Conservation (phyloP, 495 filamentous ascomycete species). For the Aspergillus affinis region DNA sequence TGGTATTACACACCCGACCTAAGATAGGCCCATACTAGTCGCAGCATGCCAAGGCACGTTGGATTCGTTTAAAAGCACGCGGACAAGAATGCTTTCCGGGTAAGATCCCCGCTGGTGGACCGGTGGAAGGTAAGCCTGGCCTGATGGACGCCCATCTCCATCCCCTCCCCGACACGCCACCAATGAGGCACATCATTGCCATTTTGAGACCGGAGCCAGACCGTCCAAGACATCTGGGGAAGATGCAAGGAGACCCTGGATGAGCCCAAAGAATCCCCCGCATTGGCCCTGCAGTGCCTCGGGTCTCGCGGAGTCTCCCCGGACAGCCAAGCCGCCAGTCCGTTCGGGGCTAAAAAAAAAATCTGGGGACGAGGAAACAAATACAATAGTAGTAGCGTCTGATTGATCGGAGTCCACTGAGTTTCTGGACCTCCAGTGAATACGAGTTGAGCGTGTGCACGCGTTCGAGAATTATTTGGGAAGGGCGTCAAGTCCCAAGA, state of each 20-base stretch:
- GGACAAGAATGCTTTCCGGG: background rate
- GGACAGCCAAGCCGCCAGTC: background rate
- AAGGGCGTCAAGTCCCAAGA: background rate
- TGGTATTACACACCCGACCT: background rate
- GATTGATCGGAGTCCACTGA: background rate
- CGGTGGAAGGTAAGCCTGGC: background rate
- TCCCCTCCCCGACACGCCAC: background rate
- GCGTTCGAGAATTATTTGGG: background rate
- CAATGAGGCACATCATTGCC: background rate
- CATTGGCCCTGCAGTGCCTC: background rate
- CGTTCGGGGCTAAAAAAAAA: background rate
- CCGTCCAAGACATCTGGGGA: background rate
- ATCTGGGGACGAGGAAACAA: background rate
- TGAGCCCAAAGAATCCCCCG: background rate
- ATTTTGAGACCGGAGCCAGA: background rate
- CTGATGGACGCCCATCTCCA: background rate
- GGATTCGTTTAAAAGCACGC: background rate
- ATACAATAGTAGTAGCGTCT: background rate
- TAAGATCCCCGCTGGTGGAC: slow-evolving; percentile 4
- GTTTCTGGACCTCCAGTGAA: background rate
- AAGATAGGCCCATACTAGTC: background rate
- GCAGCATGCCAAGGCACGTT: background rate
- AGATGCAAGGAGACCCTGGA: background rate
- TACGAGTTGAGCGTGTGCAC: background rate
- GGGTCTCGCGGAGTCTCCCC: slow-evolving; percentile 4